Evolutionary conservation across 2,329 filamentous ascomycete genomes (phyloP), one percentile per base, ranked within the genome.

Genomic region (Talaromyces sp.): DNA sequence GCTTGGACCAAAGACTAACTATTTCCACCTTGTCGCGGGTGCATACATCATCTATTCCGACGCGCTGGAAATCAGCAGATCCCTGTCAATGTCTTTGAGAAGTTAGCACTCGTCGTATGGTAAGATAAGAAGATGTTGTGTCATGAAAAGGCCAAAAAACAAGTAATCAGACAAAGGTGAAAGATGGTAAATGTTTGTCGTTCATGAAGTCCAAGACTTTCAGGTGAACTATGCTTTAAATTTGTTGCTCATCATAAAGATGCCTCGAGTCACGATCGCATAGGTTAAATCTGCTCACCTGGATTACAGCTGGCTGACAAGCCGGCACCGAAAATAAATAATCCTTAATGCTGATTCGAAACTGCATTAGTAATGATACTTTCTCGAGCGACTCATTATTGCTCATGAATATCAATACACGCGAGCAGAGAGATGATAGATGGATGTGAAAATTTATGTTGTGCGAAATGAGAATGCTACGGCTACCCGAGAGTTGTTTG

Each of bases 161-260:
- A 66, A 49, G 45, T 52, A 62, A 63, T 68, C 66, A 68, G 66
- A 68, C 50, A 67, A 66, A 62, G 60, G 39, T 71, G 71, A 73
- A 73, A 72, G 71, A 73, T 72, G 70, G 65, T 68, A 58, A 65
- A 61, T 58, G 65, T 66, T 72, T 73, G 62, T 73, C 71, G 68
- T 73, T 72, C 71, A 72, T 63, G 31, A 67, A 64, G 66, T 69
- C 67, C 60, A 63, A 69, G 70, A 68, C 67, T 68, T 69, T 73
- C 71, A 73, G 71, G 66, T 73, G 71, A 73, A 73, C 71, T 73
- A 73, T 73, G 71, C 71, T 70, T 72, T 64, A 62, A 68, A 68
- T 57, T 66, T 65, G 65, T 65, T 66, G 65, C 62, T 73, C 71
- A 72, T 73, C 71, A 72, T 67, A 56, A 63, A 65, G 27, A 65